Percentiles rank a stretch among this genome's conserved stretches.
Evolutionary conservation across 495 filamentous ascomycete species (phyloP).

Genomic region (Cryomyces minteri): DNA sequence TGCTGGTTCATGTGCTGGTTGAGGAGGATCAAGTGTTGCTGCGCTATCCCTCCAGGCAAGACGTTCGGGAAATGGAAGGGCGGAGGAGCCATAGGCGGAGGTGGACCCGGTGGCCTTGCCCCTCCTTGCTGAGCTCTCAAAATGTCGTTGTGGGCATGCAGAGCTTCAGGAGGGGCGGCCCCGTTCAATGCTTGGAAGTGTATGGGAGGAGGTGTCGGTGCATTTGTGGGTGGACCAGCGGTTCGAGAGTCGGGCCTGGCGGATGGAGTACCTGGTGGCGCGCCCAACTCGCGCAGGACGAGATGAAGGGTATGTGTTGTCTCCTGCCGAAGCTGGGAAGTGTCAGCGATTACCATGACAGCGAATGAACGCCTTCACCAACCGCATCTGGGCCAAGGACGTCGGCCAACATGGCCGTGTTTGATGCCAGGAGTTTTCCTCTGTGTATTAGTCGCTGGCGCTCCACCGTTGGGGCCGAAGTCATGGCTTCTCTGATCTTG

Average conservation of each 20-base stretch:
- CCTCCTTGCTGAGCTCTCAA: constrained; percentile 6
- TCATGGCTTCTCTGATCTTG: constrained; percentile 14
- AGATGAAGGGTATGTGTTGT: constrained; percentile 11
- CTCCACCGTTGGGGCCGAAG: constrained; percentile 16
- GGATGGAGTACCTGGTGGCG: constrained; percentile 1
- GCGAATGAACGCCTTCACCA: not conserved
- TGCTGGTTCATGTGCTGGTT: constrained; percentile 5
- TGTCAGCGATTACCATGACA: not conserved
- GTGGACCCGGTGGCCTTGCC: constrained; percentile 6
- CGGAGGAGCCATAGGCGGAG: not conserved
- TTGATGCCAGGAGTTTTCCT: constrained; percentile 18
- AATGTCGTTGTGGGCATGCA: constrained; percentile 1
- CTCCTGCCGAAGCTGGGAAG: constrained; percentile 4
- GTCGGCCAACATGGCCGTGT: constrained; percentile 17
- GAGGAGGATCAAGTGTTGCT: not conserved
- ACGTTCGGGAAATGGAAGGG: constrained; percentile 1
- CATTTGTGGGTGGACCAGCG: constrained; percentile 7
- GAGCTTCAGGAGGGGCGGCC: not conserved
- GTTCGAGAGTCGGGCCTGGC: constrained; percentile 6
- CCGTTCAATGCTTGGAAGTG: no score
- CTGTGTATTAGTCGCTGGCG: constrained; percentile 23
- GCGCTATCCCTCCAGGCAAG: constrained; percentile 2
- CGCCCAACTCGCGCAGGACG: constrained; percentile 9
- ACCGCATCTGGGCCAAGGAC: constrained; percentile 10
- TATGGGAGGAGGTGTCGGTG: not conserved